Conservation (phyloP, 305 asterid genomes). For the Fraxinus platypoda region DNA sequence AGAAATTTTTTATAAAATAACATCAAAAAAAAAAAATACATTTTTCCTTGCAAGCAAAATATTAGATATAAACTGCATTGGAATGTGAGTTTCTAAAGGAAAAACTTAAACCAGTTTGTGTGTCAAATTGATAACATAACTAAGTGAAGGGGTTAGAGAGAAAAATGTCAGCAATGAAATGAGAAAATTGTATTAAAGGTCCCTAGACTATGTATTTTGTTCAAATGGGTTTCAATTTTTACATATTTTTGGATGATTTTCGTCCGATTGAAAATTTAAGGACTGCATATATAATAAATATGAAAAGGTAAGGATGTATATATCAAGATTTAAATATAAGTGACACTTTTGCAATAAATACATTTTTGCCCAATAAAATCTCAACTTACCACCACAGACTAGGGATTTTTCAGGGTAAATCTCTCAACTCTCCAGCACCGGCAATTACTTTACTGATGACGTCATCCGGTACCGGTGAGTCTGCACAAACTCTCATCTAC, state of each 20-base stretch:
- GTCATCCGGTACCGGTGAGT: slow-evolving; percentile 23
- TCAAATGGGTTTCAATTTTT: not conserved
- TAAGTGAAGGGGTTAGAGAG: not conserved
- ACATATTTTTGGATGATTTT: not conserved
- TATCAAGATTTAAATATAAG: not conserved
- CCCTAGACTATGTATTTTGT: not conserved
- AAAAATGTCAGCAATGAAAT: not conserved
- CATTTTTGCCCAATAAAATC: not conserved
- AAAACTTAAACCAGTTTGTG: not conserved
- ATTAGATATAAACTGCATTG: not conserved
- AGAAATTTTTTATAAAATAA: too few species aligned
- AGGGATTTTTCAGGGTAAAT: slow-evolving; percentile 11
- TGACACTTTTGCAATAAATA: not conserved
- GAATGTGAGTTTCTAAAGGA: not conserved
- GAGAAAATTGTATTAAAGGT: not conserved
- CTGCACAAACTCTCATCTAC: not conserved
- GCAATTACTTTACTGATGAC: slow-evolving; percentile 17
- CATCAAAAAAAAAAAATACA: not conserved
- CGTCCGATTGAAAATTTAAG: not conserved
- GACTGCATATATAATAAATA: not conserved
- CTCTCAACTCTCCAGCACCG: not conserved
- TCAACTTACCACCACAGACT: not conserved
- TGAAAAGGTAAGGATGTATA: not conserved
- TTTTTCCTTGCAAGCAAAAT: not conserved
- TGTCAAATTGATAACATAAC: not conserved